A percentile compares a stretch with the other conserved stretches of the same genome.
Conservation (phyloP, 768 basidiomycete species). For the Lentinula boryana region DNA sequence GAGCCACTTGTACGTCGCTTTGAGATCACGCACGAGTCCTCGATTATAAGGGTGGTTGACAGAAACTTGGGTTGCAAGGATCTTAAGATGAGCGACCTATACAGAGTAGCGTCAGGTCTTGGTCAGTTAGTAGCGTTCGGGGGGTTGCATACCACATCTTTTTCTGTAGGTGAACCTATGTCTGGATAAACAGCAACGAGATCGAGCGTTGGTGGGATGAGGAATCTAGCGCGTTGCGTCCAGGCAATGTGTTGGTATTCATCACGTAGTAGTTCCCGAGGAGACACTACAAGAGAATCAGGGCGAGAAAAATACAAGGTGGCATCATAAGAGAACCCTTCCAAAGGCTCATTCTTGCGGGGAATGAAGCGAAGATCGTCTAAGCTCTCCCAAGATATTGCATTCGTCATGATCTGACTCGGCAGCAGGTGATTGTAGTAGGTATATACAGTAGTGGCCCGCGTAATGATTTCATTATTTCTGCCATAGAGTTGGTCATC, state of each 20-base stretch:
- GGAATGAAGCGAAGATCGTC: conserved; percentile 36
- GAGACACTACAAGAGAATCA: conserved; percentile 29
- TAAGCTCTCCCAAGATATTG: conserved; percentile 21
- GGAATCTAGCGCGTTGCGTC: conserved; percentile 39
- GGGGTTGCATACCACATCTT: conserved; percentile 36
- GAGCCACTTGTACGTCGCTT: conserved; percentile 39
- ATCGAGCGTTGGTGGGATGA: conserved; percentile 20
- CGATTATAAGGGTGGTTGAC: conserved; percentile 16
- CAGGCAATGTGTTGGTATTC: conserved; percentile 37
- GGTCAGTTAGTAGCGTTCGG: neutral
- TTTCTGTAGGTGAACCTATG: conserved; percentile 32
- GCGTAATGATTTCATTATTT: neutral
- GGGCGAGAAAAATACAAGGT: conserved; percentile 15
- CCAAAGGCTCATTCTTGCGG: conserved; percentile 11
- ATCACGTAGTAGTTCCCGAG: conserved; percentile 28
- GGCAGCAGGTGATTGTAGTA: conserved; percentile 2
- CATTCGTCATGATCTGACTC: neutral
- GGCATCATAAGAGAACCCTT: neutral
- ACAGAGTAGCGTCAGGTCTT: neutral
- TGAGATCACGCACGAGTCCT: conserved; percentile 30
- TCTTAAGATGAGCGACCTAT: conserved; percentile 36
- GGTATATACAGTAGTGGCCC: neutral
- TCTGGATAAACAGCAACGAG: conserved; percentile 26
- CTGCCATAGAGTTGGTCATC: neutral
- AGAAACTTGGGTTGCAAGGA: conserved; percentile 24